Percentiles rank a stretch among this genome's conserved stretches.
Evolutionary conservation across 306 rosid genomes (phyloP).

Genomic region (Cicer arietinum): DNA sequence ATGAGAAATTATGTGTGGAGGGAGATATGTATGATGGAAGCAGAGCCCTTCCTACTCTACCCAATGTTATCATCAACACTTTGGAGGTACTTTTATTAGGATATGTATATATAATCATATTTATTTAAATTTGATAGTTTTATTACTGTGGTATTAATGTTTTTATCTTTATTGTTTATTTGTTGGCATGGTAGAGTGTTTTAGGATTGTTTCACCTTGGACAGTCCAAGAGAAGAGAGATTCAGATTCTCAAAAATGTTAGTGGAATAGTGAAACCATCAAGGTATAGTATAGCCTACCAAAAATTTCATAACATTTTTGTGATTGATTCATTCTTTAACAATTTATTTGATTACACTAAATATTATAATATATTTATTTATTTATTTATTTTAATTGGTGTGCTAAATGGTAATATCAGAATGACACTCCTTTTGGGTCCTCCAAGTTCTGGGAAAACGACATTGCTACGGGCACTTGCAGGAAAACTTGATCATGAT

Average conservation of each 20-base stretch:
- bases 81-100: slow-evolving; percentile 58
- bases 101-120: not conserved
- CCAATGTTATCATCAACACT: slow-evolving; percentile 58
- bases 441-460: slow-evolving; percentile 90
- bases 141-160: not conserved
- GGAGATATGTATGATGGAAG: slow-evolving; percentile 78
- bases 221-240: slow-evolving; percentile 64
- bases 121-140: not conserved
- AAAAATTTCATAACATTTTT: no score
- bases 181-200: slow-evolving; percentile 47
- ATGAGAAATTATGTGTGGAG: slow-evolving; percentile 60
- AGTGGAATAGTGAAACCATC: slow-evolving; percentile 79
- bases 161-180: slow-evolving; percentile 7
- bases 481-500: slow-evolving; percentile 70
- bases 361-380: not conserved
- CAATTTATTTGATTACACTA: slow-evolving; percentile 1
- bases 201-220: slow-evolving; percentile 62
- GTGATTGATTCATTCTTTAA: no score
- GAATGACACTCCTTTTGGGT: slow-evolving; percentile 86
- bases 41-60: slow-evolving; percentile 81
- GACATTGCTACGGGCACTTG: slow-evolving; percentile 69
- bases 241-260: slow-evolving; percentile 70
- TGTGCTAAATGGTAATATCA: slow-evolving; percentile 27
- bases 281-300: slow-evolving; percentile 46
- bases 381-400: not conserved